Base-by-base conservation (phyloP, 2,329 filamentous ascomycete species). In the Coniochaeta prunicola region DNA sequence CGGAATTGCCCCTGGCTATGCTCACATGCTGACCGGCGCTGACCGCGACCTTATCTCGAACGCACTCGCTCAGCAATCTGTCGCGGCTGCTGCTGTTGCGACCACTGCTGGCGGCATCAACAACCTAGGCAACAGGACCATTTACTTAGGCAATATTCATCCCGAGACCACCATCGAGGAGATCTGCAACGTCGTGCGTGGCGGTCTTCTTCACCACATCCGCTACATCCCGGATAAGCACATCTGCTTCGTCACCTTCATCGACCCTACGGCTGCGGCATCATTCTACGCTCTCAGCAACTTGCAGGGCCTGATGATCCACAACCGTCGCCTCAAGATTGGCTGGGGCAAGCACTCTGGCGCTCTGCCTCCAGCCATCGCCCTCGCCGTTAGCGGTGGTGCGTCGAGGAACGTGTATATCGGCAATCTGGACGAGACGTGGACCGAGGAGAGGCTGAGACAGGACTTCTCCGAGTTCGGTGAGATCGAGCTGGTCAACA, bases 221-320 rank as follows among this genome's bases (percentile, higher is more conserved):
- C 91, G 94, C 66, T 99, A 97, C 76, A 99, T 99, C 67, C 94
- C 94, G 7, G 94, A 99, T 79, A 99, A 99, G 84, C 94, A 99
- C 77, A 99, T 99, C 67, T 99, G 94, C 81, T 99, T 99, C 71
- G 94, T 99, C 59, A 99, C 94, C 1, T 99, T 99, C 76, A 97
- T 99, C 73, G 94, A 99, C 70, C 94, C 94, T 9, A 99, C 94
- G 26, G 96, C 94, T 3, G 94, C 94, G 26, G 94, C 94, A 42
- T 97, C 93, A 1, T 99, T 99, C 79, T 99, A 97, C 68, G 94
- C 94, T 45, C 80, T 99, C 61, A 97, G 92, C 82, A 97, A 97
- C 76, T 80, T 99, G 30, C 94, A 99, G 72, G 94, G 94, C 26
- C 79, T 99, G 64, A 99, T 99, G 94, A 99, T 99, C 68, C 94